Evolutionary conservation across 441 rosid genomes (phyloP).

Genomic region (Eutrema salsugineum): DNA sequence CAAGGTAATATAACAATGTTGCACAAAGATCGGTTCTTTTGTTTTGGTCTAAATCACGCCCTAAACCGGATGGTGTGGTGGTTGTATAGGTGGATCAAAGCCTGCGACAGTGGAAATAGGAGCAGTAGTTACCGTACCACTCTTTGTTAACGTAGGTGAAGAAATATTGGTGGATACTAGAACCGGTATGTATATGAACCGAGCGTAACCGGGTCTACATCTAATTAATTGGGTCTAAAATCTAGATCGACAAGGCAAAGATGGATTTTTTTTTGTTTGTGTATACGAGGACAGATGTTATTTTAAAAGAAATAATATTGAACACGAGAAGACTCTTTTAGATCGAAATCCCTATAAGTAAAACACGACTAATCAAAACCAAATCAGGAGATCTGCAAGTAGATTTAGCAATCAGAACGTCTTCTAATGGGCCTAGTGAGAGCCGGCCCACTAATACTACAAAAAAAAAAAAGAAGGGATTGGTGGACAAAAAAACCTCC

Average conservation of each 20-base stretch:
- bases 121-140: conserved; percentile 74
- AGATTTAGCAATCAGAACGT: not conserved
- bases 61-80: not conserved
- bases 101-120: conserved; percentile 86
- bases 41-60: not conserved
- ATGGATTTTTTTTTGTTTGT: not conserved
- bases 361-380: not conserved
- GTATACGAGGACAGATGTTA: not conserved
- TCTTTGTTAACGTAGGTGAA: conserved; percentile 72
- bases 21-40: not conserved
- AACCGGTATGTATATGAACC: conserved; percentile 85
- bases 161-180: conserved; percentile 86
- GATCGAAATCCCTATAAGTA: not conserved
- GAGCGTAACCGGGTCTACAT: conserved; percentile 27
- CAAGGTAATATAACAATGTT: conserved; percentile 59
- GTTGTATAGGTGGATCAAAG: conserved; percentile 75
- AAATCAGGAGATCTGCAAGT: too few relatives aligned
- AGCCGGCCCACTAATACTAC: conserved; percentile 16
- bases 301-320: not conserved
- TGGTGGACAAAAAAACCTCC: conserved; percentile 23
- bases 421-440: not conserved
- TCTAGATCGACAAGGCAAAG: not conserved
- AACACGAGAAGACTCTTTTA: not conserved
- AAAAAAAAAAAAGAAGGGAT: not conserved
- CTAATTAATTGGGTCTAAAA: not conserved